Percentiles rank a stretch among this genome's conserved stretches.
phyloP scores from a whole-genome alignment of 1,139 yeast genomes.

The Candida neerlandica region DNA sequence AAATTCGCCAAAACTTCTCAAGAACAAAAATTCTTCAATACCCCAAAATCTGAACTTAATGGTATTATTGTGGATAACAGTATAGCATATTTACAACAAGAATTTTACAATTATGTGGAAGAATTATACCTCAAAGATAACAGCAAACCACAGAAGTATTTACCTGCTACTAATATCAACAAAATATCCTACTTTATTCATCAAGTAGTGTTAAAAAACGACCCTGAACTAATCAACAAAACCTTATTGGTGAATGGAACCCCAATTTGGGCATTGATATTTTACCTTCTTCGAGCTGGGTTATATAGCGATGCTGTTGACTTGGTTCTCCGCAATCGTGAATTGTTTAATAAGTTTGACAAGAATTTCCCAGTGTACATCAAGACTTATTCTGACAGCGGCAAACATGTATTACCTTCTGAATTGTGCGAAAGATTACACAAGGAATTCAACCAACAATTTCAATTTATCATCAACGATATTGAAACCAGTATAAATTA shows the following conservation, averaged over 20 bases:
- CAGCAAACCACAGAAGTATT: constrained; percentile 46
- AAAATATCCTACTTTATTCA: constrained; percentile 71
- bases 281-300: constrained; percentile 84
- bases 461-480: constrained; percentile 61
- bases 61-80: constrained; percentile 59
- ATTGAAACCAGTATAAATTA: constrained; percentile 53
- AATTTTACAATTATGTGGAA: constrained; percentile 76
- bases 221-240: constrained; percentile 33
- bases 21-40: constrained; percentile 51
- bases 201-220: constrained; percentile 45
- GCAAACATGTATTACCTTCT: constrained; percentile 54
- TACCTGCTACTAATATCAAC: constrained; percentile 67
- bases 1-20: constrained; percentile 35
- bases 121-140: constrained; percentile 65
- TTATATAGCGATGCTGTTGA: constrained; percentile 72
- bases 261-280: constrained; percentile 92
- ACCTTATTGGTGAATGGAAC: constrained; percentile 66
- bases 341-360: constrained; percentile 77
- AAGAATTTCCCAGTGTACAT: constrained; percentile 81
- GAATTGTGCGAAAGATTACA: constrained; percentile 73
- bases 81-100: constrained; percentile 65
- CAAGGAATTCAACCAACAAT: constrained; percentile 82
- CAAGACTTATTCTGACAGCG: constrained; percentile 68
- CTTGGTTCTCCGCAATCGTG: constrained; percentile 37
- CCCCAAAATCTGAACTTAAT: constrained; percentile 40